Base-by-base conservation (phyloP, 2,329 filamentous ascomycete genomes). In the Xylaria multiplex region DNA sequence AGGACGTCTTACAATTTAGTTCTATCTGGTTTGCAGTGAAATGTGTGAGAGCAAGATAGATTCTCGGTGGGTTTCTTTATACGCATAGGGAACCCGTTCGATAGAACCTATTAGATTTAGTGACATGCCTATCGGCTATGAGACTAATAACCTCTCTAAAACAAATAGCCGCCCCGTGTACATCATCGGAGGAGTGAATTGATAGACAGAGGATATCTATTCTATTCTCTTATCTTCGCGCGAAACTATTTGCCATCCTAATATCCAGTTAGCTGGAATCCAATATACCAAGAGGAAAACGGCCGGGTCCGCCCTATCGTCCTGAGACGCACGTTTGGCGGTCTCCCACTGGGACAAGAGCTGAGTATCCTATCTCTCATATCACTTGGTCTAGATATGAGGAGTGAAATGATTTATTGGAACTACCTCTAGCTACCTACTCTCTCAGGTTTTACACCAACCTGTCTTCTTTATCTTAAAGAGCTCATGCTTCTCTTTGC, bases 271-370 rank as follows among this genome's bases (percentile, higher is more conserved):
- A 43, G 48, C 8, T n/a, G 45, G 22, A 40, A 11, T 50, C 14
- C 40, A 32, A 58, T 35, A 35, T 43, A 52, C n/a, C 35, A n/a
- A 35, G 8, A 42, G 24, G 13, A 57, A 40, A 22, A 43, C 55
- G 55, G 54, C 30, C 48, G 54, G 54, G 37, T 9, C 30, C 40
- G 55, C 40, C 61, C 48, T 64, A 42, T 37, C 52, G 35, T 43
- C 5, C 27, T n/a, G 11, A 48, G 22, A 6, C 22, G 53, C 11
- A 59, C 22, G 24, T 35, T 27, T 16, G 19, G 32, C 16, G 32
- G 22, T 11, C 13, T 16, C 13, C 4, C 13, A 27, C 30, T 3
- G 19, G 11, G 6, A 37, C 11, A 8, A 46, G 40, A 46, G 37
- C 42, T 14, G 24, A 40, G 14, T 7, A 49, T 42, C 13, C n/a